Evolutionary conservation across 2,329 filamentous ascomycete species (phyloP).

Genomic region (Pseudocercospora musae): DNA sequence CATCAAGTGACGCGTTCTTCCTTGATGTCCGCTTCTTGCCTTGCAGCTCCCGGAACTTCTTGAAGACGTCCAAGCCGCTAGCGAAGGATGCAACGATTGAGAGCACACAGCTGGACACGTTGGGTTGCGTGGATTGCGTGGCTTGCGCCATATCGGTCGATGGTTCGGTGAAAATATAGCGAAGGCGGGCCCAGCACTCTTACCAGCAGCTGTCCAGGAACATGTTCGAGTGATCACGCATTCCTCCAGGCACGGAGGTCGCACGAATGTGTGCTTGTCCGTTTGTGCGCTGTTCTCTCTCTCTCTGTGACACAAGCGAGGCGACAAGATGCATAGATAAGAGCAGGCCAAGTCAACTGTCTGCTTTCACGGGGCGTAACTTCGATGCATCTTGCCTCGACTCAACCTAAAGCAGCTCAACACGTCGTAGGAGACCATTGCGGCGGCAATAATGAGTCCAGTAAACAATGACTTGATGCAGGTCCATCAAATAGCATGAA

Average conservation of each 20-base stretch:
- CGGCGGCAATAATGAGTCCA: conserved; percentile 11
- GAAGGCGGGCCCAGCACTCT: not conserved
- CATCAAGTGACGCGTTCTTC: conserved; percentile 20
- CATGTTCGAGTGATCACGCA: conserved; percentile 4
- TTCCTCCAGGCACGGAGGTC: conserved; percentile 6
- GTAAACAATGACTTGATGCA: conserved; percentile 13
- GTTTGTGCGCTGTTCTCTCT: conserved; percentile 10
- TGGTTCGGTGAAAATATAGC: not conserved
- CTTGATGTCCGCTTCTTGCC: conserved; percentile 18
- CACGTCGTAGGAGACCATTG: not conserved
- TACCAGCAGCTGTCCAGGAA: not conserved
- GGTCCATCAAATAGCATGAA: conserved; percentile 15
- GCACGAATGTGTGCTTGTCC: conserved; percentile 12
- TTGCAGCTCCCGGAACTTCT: conserved; percentile 37
- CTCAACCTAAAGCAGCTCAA: not conserved
- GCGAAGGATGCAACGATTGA: conserved; percentile 46
- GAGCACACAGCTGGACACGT: conserved; percentile 32
- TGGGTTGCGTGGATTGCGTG: too few species aligned
- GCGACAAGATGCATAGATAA: conserved; percentile 10
- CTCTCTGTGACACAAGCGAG: conserved; percentile 11
- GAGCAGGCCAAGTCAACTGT: conserved; percentile 1
- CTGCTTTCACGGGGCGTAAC: conserved; percentile 2
- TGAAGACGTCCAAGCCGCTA: conserved; percentile 46
- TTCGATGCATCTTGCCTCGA: conserved; percentile 8
- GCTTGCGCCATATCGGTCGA: conserved; percentile 14